These are phyloP conservation scores for Candida incommunis DNA, from an alignment of 805 yeast genomes.

Conservation along the genomic window DNA sequence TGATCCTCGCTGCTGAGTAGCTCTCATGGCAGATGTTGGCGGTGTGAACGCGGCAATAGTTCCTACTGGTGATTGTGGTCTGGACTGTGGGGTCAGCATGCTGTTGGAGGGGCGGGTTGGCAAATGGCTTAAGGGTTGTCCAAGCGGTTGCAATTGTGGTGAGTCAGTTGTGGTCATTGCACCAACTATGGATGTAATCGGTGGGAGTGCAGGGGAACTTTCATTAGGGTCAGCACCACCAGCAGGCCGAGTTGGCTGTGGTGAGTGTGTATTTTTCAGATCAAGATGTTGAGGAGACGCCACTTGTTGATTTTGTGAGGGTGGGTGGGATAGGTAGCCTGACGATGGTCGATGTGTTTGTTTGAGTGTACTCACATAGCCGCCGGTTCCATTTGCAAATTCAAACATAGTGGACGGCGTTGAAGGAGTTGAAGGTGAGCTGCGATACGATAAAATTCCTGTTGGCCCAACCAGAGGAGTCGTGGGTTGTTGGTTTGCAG, in stretches of 20 bases:
- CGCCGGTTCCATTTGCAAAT: not conserved
- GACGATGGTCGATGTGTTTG: not conserved
- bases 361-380: not conserved
- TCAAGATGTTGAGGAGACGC: not conserved
- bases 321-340: not conserved
- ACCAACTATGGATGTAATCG: conserved; percentile 1
- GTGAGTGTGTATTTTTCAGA: not conserved
- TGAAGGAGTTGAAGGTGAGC: not conserved
- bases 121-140: not conserved
- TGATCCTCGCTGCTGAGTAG: conserved; percentile 4
- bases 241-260: not conserved
- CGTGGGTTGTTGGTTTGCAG: not conserved
- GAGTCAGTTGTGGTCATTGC: not conserved
- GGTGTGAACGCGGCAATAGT: conserved; percentile 1
- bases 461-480: not conserved
- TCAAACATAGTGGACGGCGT: conserved; percentile 1
- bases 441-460: not conserved
- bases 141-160: not conserved
- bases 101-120: conserved; percentile 5
- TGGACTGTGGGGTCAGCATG: conserved; percentile 13
- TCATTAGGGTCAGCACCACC: not conserved
- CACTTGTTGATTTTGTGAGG: not conserved
- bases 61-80: conserved; percentile 12
- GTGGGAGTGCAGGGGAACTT: not conserved
- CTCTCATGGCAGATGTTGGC: not conserved